Base-by-base conservation (phyloP, 2,329 filamentous ascomycete species). In the Coleophoma crateriformis region DNA sequence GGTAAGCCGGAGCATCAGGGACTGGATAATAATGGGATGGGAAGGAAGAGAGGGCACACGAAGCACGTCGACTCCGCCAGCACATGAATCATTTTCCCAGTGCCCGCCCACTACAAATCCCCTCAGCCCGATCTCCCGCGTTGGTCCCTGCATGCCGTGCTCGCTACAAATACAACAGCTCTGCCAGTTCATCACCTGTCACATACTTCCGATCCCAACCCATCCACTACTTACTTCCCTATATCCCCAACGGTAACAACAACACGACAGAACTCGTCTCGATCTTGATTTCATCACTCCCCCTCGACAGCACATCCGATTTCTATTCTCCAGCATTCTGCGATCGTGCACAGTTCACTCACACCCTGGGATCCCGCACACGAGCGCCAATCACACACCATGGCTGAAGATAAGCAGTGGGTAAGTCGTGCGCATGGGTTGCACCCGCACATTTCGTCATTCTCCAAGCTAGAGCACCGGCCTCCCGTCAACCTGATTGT, bases 401-500 rank as follows among this genome's bases (percentile, higher is more conserved):
- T 61, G 59, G 54, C 63, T 50, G 60, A 64, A 50, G 72, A 76
- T 60, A 78, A 78, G 64, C 67, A 74, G 55, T 77, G 74, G 74
- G 74, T 77, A 65, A 61, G 70, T 66, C 43, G 8, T 5, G 27
- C 34, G 37, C 53, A 50, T 52, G 50, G 47, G 53, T 57, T 20
- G 43, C 37, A 56, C 41, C 51, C 19, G 37, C 19, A 20, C 33
- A 14, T 46, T 35, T n/a, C 37, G 27, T 27, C 27, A 27, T 27
- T 7, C 27, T 27, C 27, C 27, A 27, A 27, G 27, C 27, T 27
- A 27, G 27, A 27, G 7, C 27, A 27, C 8, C 27, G 8, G 27
- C 27, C 6, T 10, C 8, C 27, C 6, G 6, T 10, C 27, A 27
- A 27, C 27, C 6, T 27, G 27, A 7, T 27, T 27, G 27, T 27